Evolutionary conservation across 139 green algal species (phyloP).

Genomic region (Closterium sp.): DNA sequence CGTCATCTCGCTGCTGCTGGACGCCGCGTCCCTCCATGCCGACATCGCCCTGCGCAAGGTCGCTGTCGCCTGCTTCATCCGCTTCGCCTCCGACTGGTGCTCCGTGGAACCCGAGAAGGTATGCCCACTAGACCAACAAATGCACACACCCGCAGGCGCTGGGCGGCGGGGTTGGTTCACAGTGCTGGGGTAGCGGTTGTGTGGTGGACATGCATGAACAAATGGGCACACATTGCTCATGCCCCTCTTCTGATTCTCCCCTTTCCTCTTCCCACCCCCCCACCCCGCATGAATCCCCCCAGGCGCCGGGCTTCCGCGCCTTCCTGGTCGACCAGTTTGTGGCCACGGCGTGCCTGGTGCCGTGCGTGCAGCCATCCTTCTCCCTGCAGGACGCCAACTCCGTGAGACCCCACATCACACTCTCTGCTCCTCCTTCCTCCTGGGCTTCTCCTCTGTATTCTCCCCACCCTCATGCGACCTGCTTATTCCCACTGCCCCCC

Average conservation of each 20-base stretch:
- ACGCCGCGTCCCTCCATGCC: neutral
- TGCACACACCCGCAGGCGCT: neutral
- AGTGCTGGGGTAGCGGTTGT: neutral
- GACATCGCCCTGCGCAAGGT: constrained; percentile 46
- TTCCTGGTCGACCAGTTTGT: constrained; percentile 39
- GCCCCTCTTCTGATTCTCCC: neutral
- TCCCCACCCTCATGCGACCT: neutral
- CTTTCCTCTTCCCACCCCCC: neutral
- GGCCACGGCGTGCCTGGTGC: constrained; percentile 36
- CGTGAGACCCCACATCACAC: constrained; percentile 1
- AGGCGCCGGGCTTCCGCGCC: constrained; percentile 40
- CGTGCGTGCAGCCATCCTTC: constrained; percentile 24
- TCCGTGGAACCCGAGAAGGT: constrained; percentile 32
- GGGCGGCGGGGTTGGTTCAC: neutral
- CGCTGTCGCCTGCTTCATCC: constrained; percentile 16
- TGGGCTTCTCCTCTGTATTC: neutral
- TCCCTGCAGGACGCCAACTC: constrained; percentile 43
- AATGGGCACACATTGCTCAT: too few relatives aligned
- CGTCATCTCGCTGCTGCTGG: constrained; percentile 25
- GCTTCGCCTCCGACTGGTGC: constrained; percentile 39
- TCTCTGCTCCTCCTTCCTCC: neutral
- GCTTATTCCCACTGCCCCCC: neutral
- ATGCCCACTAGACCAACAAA: neutral
- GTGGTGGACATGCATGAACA: too few relatives aligned
- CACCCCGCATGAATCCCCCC: neutral